Conservation (phyloP, 345 rosid genomes). For the Mercurialis annua region DNA sequence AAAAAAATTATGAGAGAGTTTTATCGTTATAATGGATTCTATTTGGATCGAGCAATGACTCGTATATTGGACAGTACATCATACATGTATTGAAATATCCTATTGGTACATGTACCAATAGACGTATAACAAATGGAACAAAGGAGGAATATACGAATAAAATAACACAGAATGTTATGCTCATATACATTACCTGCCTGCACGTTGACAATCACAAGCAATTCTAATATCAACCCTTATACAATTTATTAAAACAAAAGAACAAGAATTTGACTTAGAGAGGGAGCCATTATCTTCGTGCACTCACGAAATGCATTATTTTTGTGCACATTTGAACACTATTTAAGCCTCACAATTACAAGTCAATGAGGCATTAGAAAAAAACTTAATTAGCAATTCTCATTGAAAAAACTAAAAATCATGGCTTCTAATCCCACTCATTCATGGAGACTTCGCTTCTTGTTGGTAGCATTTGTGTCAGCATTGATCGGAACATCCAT, state of each 20-base stretch:
- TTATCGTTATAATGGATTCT: no score
- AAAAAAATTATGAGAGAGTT: no score
- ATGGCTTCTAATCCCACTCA: constrained; percentile 29
- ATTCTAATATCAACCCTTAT: background rate
- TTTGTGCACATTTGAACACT: background rate
- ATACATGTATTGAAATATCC: no score
- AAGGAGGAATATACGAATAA: no score
- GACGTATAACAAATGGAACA: background rate
- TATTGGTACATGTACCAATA: no score
- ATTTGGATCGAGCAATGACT: no score
- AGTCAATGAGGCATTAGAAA: constrained; percentile 4
- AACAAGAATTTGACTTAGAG: constrained; percentile 9
- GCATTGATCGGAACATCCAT: constrained; percentile 21
- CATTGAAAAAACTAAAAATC: background rate
- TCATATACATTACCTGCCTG: no score
- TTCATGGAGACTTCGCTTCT: constrained; percentile 42
- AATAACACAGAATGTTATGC: no score
- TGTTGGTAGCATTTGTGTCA: constrained; percentile 23
- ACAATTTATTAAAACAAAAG: background rate
- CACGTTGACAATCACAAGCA: constrained; percentile 18
- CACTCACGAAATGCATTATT: constrained; percentile 15
- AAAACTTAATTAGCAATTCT: background rate
- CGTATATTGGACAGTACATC: no score
- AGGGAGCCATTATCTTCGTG: constrained; percentile 20
- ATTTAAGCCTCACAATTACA: constrained; percentile 5